Evolutionary conservation across 2,329 filamentous ascomycete species (phyloP), one percentile per base, ranked within the genome.

Genomic region (Diaporthe humulicola): DNA sequence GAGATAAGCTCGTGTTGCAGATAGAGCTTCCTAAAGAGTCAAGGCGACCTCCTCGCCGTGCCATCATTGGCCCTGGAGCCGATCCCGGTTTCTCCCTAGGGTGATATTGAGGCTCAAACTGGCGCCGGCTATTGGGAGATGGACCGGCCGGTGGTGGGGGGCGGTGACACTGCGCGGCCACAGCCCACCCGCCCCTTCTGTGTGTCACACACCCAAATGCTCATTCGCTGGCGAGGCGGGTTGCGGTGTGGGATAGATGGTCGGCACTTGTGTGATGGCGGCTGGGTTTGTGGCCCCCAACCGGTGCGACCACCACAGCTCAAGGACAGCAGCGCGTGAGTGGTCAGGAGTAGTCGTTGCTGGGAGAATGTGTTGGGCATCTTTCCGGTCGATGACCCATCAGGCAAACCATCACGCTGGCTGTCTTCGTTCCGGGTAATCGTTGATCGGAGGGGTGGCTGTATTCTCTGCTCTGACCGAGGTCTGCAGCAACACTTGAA

Each of bases 111-210:
- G 45, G 64, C 64, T 69, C 64, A 40, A 17, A 28, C 22, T 15
- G 33, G 64, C n/a, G n/a, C 6, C 48, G 33, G 48, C 45, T 69
- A 69, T 69, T 69, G 64, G 48, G 15, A 30, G 64, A 69, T 8
- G 22, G n/a, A 25, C 48, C 25, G 10, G n/a, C 10, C 48, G n/a
- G 33, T 4, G n/a, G 56, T 38, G 56, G 56, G n/a, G 45, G 30
- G 7, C 15, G 45, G 64, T 54, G 4, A 33, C 48, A 69, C 64
- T 22, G 45, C 40, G 48, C 22, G 33, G 38, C 22, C 40, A 7
- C 25, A 25, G 48, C 19, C 12, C 58, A 30, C 38, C 36, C 36
- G 9, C 42, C 45, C 22, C 22, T 25, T 42, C 33, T 9, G 8
- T 69, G 64, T 69, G 48, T 38, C 14, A 40, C 64, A 30, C 64